Percentiles rank a stretch among this genome's conserved stretches.
Conservation (phyloP, 192 early-diverging fungal genomes). For the Piromyces sp. region DNA sequence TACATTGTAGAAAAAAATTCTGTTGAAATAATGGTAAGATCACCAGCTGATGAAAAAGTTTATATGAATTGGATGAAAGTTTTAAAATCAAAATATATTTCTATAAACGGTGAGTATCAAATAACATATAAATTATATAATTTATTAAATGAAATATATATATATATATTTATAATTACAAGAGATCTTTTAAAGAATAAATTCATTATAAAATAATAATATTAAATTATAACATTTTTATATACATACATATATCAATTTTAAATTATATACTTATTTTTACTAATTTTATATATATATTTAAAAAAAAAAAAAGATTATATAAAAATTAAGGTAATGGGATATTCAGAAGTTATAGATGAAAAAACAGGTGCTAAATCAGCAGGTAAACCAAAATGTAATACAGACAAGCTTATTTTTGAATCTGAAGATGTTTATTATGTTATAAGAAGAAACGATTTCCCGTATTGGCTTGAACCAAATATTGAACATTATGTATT, state of each 20-base stretch:
- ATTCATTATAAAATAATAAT: no score
- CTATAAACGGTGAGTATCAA: neutral
- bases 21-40: neutral
- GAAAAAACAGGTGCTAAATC: neutral
- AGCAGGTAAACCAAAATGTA: neutral
- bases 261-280: no score
- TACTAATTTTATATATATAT: no score
- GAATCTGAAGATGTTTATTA: neutral
- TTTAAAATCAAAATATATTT: neutral
- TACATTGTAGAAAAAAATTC: neutral
- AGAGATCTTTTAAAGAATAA: no score
- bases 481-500: neutral
- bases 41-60: neutral
- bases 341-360: neutral
- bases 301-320: neutral
- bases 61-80: neutral
- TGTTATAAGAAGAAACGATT: neutral
- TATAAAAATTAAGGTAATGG: neutral
- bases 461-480: neutral
- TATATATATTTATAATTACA: no score
- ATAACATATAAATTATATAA: no score
- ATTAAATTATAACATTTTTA: no score
- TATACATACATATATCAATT: no score
- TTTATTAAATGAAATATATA: no score
- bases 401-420: neutral